phyloP scores from a whole-genome alignment of 2,329 filamentous ascomycete genomes.

The Elsinoe australis region DNA sequence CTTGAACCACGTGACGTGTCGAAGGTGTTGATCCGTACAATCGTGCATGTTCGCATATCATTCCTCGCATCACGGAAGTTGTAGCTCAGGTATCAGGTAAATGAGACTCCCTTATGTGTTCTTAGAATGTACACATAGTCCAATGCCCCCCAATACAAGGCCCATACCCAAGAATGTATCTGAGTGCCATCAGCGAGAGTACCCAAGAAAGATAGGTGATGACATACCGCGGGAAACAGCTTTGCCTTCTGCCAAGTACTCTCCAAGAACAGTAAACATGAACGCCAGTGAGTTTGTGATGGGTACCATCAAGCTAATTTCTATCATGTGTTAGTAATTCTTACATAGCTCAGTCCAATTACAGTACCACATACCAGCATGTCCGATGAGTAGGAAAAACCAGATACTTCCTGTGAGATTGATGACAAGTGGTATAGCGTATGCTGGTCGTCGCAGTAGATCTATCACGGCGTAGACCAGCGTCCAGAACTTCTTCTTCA shows the following conservation, averaged over 20 bases:
- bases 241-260: conserved; percentile 92
- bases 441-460: conserved; percentile 69
- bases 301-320: conserved; percentile 85
- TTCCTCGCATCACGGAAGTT: too few relatives aligned
- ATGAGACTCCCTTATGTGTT: conserved; percentile 22
- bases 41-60: too few relatives aligned
- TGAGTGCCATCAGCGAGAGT: conserved; percentile 30
- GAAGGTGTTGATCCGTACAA: too few relatives aligned
- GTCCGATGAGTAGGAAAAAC: conserved; percentile 91
- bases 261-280: conserved; percentile 87
- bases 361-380: conserved; percentile 61
- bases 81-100: neutral
- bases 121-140: conserved; percentile 64
- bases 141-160: conserved; percentile 72
- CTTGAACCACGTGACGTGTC: too few relatives aligned
- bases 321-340: conserved; percentile 39
- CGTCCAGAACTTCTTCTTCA: conserved; percentile 55
- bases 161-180: conserved; percentile 79
- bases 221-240: conserved; percentile 70
- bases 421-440: conserved; percentile 74
- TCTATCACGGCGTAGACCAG: conserved; percentile 70
- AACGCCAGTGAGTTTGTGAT: conserved; percentile 94
- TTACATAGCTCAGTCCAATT: neutral
- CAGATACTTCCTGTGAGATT: conserved; percentile 91
- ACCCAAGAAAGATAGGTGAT: too few relatives aligned